Percentiles rank a stretch among this genome's conserved stretches.
These are phyloP conservation scores for Aspergillus oerlinghausenensis DNA, from an alignment of 2,329 filamentous ascomycete species.

Conservation along the genomic window DNA sequence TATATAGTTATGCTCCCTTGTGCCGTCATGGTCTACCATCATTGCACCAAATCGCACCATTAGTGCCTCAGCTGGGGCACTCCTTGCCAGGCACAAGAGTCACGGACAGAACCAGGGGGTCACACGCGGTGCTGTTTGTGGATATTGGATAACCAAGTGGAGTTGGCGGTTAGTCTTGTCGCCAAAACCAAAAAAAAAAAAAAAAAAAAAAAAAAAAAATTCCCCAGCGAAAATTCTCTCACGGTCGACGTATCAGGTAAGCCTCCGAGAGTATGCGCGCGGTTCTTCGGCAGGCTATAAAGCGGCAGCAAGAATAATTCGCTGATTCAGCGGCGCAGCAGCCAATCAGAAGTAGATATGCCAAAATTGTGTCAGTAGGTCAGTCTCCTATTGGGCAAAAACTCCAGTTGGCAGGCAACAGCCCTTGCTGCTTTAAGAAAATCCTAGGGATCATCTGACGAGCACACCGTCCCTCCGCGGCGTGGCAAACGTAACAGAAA, in stretches of 20 bases:
- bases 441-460: constrained; percentile 31
- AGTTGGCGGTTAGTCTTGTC: background rate
- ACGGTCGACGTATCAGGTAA: background rate
- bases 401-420: background rate
- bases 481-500: constrained; percentile 37
- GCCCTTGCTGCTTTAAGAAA: constrained; percentile 15
- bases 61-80: background rate
- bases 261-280: background rate
- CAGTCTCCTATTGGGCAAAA: constrained; percentile 5
- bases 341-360: background rate
- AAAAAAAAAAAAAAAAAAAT: background rate
- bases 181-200: background rate
- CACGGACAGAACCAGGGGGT: constrained; percentile 3
- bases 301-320: background rate
- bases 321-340: background rate
- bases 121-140: constrained; percentile 10
- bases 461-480: constrained; percentile 10
- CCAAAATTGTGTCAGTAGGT: background rate
- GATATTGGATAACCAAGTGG: background rate
- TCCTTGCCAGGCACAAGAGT: constrained; percentile 12
- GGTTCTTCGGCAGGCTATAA: background rate
- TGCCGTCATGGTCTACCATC: constrained; percentile 11
- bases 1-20: constrained; percentile 14
- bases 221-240: background rate
- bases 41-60: constrained; percentile 10